Evolutionary conservation across 2,329 filamentous ascomycete species (phyloP), one percentile per base, ranked within the genome.

Genomic region (Cladosporium sp.): DNA sequence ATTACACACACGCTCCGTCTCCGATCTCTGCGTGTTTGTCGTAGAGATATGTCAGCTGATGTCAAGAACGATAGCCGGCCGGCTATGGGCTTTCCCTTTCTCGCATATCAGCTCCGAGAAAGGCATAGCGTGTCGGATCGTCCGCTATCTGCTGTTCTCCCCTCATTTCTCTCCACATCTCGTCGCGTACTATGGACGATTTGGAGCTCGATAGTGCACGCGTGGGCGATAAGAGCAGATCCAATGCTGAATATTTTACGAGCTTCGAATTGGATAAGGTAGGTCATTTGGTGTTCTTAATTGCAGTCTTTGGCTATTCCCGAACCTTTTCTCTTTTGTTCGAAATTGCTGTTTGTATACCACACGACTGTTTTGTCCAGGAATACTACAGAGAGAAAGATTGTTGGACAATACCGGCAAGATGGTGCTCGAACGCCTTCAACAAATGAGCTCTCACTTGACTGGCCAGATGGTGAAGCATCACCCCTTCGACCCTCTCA

Each of bases 401-500:
- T n/a, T n/a, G n/a, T n/a, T n/a, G n/a, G 17, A 38, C 40, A 12
- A 27, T 7, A 15, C 20, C 19, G 7, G 13, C 32, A 51, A 44
- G 11, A 51, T 51, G 48, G 48, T 52, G 8, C 74, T 84, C 58
- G 80, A 84, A 59, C 77, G 82, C 59, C 71, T 85, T 40, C 81
- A 82, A 70, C 82, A 84, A 62, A 73, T 86, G 63, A 73, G 81
- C 57, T 73, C 78, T 48, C 83, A 86, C 61, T 68, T 86, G 61
- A 78, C 75, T 47, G 80, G 80, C 50, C 73, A 76, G 20, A 63
- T 73, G 17, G 63, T 73, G 32, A 73, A 74, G 43, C 78, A 80
- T 30, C 84, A 95, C 63, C 89, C 89, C 5, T 80, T 93, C 56
- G 89, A 95, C 63, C 89, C 89, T 47, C 82, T 95, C 40, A 80